Conservation (phyloP, 1,284 basidiomycete genomes). For the Pisolithus thermaeus region DNA sequence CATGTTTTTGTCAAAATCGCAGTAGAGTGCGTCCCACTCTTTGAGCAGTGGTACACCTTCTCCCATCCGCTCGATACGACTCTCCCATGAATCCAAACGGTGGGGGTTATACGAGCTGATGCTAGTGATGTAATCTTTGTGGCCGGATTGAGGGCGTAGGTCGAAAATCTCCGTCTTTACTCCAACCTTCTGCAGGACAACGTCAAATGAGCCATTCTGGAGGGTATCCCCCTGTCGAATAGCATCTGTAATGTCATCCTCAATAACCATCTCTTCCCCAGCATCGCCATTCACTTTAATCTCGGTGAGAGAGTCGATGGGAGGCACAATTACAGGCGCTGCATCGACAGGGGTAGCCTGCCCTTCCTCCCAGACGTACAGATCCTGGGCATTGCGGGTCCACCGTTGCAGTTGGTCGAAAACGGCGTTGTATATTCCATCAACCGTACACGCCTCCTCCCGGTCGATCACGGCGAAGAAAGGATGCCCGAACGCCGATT, state of each 20-base stretch:
- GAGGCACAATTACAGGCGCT: slow-evolving; percentile 42
- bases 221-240: slow-evolving; percentile 39
- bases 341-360: slow-evolving; percentile 30
- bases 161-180: slow-evolving; percentile 60
- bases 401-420: slow-evolving; percentile 65
- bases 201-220: slow-evolving; percentile 25
- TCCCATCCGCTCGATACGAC: slow-evolving; percentile 37
- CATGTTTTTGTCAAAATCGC: slow-evolving; percentile 78
- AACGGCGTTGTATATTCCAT: slow-evolving; percentile 65
- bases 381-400: slow-evolving; percentile 53
- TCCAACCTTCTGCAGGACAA: slow-evolving; percentile 42
- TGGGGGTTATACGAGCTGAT: slow-evolving; percentile 32
- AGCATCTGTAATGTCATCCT: slow-evolving; percentile 61
- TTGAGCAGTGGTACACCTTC: slow-evolving; percentile 48
- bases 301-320: slow-evolving; percentile 53
- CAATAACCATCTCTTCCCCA: slow-evolving; percentile 38
- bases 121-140: slow-evolving; percentile 50
- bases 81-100: slow-evolving; percentile 51
- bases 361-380: slow-evolving; percentile 60
- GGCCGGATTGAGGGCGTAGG: slow-evolving; percentile 46
- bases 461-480: slow-evolving; percentile 65
- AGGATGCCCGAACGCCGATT: slow-evolving; percentile 66
- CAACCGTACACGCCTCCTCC: slow-evolving; percentile 55
- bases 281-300: slow-evolving; percentile 65
- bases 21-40: slow-evolving; percentile 73